Evolutionary conservation across 2,329 filamentous ascomycete species (phyloP).

Genomic region (Cryphonectria nitschkei): DNA sequence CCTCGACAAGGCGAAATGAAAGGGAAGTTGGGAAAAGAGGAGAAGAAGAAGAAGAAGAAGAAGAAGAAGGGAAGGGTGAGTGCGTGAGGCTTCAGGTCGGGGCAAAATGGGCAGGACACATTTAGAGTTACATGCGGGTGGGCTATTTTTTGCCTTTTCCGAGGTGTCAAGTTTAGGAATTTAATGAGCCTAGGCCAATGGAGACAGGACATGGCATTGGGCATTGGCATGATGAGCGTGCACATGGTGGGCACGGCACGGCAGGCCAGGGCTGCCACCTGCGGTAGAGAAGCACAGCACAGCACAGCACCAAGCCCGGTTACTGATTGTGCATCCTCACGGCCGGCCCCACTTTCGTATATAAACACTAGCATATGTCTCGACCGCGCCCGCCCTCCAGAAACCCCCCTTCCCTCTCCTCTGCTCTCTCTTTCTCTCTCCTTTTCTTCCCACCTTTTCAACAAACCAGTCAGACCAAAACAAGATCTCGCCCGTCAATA

Average conservation of each 20-base stretch:
- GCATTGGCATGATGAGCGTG: background rate
- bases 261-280: background rate
- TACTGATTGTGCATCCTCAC: constrained; percentile 59
- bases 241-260: background rate
- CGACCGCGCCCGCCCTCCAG: constrained; percentile 55
- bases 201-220: background rate
- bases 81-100: background rate
- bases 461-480: constrained; percentile 29
- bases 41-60: too few species aligned
- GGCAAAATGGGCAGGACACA: background rate
- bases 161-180: constrained; percentile 2
- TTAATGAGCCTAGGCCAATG: background rate
- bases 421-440: constrained; percentile 44
- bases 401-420: constrained; percentile 41
- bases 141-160: background rate
- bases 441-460: background rate
- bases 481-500: constrained; percentile 30
- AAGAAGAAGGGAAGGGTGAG: background rate
- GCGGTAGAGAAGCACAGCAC: background rate
- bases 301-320: constrained; percentile 9
- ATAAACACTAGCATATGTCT: constrained; percentile 62
- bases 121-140: background rate
- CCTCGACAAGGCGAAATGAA: background rate
- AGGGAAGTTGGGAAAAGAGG: background rate
- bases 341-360: constrained; percentile 54